A percentile compares a stretch with the other conserved stretches of the same genome.
phyloP scores from a whole-genome alignment of 2,329 filamentous ascomycete genomes.

The Fusarium odoratissimum region DNA sequence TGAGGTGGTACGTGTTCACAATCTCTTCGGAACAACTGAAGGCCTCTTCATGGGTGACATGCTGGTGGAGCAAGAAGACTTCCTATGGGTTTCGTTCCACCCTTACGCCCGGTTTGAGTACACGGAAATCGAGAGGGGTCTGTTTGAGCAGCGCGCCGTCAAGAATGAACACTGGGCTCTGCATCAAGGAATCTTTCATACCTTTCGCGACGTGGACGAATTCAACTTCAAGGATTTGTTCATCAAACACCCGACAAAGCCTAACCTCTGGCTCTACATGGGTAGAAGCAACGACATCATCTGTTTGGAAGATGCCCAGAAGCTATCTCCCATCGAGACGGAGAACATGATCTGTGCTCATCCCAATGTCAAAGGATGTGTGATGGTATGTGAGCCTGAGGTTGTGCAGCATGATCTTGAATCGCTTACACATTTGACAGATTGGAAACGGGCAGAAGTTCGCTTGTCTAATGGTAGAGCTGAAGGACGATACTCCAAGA shows the following conservation, averaged over 20 bases:
- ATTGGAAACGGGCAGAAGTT: background rate
- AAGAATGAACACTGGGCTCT: background rate
- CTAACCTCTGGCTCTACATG: background rate
- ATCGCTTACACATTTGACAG: rapidly evolving
- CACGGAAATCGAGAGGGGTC: background rate
- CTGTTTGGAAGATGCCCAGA: background rate
- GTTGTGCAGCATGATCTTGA: rapidly evolving
- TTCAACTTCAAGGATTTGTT: background rate
- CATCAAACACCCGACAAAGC: background rate
- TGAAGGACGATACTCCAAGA: background rate
- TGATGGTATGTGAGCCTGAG: background rate
- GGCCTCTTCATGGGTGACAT: background rate
- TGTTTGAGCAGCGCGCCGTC: background rate
- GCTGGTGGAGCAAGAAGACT: background rate
- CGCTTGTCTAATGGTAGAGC: background rate
- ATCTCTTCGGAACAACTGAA: background rate
- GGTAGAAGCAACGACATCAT: background rate
- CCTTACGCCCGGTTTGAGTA: background rate
- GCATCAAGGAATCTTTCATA: background rate
- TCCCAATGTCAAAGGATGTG: background rate
- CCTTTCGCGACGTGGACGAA: background rate
- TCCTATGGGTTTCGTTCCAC: background rate
- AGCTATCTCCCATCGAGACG: background rate
- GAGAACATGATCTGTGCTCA: background rate
- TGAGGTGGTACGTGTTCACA: background rate